phyloP scores from a whole-genome alignment of 2,329 filamentous ascomycete species.

The Pezicula rhizophila region DNA sequence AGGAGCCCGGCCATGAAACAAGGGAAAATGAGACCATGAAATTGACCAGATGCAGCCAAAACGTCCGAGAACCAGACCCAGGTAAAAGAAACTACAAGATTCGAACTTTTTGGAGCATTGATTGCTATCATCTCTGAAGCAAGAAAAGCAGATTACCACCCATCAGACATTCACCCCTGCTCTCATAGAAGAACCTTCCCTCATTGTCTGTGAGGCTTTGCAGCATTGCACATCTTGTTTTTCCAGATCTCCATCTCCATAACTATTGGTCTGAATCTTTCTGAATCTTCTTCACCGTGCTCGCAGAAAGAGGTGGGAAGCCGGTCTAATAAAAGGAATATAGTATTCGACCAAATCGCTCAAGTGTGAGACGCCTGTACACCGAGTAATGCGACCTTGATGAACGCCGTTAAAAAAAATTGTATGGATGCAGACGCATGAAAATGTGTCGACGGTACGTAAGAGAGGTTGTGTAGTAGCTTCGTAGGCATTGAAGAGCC shows the following conservation, averaged over 20 bases:
- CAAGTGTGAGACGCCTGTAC: conserved; percentile 29
- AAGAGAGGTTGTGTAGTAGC: conserved; percentile 14
- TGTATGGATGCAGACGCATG: conserved; percentile 22
- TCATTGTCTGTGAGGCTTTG: conserved; percentile 14
- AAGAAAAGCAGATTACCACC: conserved; percentile 18
- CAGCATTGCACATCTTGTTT: conserved; percentile 20
- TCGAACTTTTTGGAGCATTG: conserved; percentile 13
- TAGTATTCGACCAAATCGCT: conserved; percentile 26
- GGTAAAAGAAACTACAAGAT: conserved; percentile 13
- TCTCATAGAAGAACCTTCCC: neutral
- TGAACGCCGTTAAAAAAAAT: conserved; percentile 23
- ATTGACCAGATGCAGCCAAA: conserved; percentile 14
- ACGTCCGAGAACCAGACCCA: conserved; percentile 2
- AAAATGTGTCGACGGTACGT: conserved; percentile 17
- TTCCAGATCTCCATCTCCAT: conserved; percentile 9
- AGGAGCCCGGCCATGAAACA: conserved; percentile 3
- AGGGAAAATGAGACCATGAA: conserved; percentile 15
- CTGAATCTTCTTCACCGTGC: conserved; percentile 14
- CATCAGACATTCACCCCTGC: conserved; percentile 4
- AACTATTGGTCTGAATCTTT: conserved; percentile 4
- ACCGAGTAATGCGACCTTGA: conserved; percentile 27
- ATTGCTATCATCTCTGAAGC: conserved; percentile 10
- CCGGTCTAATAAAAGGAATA: conserved; percentile 27
- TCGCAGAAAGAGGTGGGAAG: conserved; percentile 20
- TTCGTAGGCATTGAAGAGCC: conserved; percentile 17